Conservation (phyloP, 1,284 basidiomycete species). For the Hymenochaete sp. region DNA sequence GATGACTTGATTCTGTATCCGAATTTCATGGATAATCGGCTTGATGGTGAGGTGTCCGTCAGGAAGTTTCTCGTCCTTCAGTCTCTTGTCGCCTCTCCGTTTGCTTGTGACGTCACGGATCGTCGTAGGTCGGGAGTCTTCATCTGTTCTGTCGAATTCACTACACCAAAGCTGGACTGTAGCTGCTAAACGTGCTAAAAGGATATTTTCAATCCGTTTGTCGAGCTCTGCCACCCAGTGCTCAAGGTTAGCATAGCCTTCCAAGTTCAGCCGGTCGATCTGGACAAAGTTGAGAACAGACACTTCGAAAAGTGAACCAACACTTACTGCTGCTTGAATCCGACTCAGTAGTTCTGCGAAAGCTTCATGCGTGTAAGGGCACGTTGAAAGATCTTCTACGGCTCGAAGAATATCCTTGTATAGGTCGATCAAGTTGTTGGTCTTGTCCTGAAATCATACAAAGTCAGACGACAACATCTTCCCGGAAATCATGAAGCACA, state of each 20-base stretch:
- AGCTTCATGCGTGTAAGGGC: conserved; percentile 75
- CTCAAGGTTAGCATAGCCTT: conserved; percentile 97
- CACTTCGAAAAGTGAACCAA: background rate
- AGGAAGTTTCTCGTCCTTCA: conserved; percentile 65
- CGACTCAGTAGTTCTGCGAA: conserved; percentile 73
- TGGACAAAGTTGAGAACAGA: conserved; percentile 24
- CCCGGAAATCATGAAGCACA: conserved; percentile 50
- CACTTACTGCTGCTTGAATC: conserved; percentile 77
- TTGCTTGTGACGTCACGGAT: conserved; percentile 53
- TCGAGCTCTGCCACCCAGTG: conserved; percentile 91
- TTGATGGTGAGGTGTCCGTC: conserved; percentile 54
- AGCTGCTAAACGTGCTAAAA: conserved; percentile 70
- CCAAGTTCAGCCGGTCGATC: conserved; percentile 92
- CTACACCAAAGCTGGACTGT: conserved; percentile 84
- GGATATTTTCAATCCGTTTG: conserved; percentile 74
- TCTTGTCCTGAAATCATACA: conserved; percentile 74
- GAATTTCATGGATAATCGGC: conserved; percentile 86
- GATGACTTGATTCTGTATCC: conserved; percentile 98
- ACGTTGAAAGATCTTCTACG: conserved; percentile 82
- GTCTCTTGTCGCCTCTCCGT: conserved; percentile 53
- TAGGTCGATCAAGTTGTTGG: conserved; percentile 86
- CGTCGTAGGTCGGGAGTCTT: conserved; percentile 47
- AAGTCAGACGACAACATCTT: conserved; percentile 82
- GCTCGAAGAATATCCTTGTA: conserved; percentile 79
- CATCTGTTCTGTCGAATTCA: conserved; percentile 72